Percentiles rank a stretch among this genome's conserved stretches.
Evolutionary conservation across 1,284 basidiomycete species (phyloP).

Genomic region (Ceraceosorus bombacis): DNA sequence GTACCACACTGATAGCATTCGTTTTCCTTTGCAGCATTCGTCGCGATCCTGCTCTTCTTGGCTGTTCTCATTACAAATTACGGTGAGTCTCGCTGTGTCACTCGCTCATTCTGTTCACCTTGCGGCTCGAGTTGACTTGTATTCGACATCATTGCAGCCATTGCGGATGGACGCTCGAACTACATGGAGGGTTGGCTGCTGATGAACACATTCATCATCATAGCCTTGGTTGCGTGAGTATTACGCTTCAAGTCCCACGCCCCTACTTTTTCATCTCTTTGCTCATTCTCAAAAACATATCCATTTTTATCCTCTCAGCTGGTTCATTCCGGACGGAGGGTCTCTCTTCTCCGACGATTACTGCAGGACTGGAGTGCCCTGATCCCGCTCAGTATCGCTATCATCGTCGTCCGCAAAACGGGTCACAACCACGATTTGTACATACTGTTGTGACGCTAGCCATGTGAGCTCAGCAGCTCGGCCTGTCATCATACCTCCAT

Average conservation of each 20-base stretch:
- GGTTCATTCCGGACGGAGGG: conserved; percentile 7
- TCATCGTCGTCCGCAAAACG: background rate
- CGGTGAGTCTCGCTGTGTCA: background rate
- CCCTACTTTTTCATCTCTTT: background rate
- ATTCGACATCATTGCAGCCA: background rate
- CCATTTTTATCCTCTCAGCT: background rate
- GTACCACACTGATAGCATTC: too few species aligned
- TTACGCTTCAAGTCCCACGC: background rate
- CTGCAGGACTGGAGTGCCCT: conserved; percentile 4
- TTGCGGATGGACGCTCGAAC: conserved; percentile 17
- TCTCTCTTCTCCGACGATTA: conserved; percentile 6
- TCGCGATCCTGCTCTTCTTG: conserved; percentile 36
- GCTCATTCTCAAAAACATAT: background rate
- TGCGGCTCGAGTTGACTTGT: too few species aligned
- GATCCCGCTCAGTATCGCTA: background rate
- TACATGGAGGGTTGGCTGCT: conserved; percentile 29
- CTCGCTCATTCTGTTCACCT: background rate
- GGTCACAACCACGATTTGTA: background rate
- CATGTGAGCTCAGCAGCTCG: too few species aligned
- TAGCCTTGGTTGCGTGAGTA: conserved; percentile 17
- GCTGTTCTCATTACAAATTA: background rate
- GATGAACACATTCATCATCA: conserved; percentile 27
- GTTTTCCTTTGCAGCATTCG: conserved; percentile 13
- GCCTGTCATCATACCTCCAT: too few species aligned
- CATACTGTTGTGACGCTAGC: too few species aligned